Conservation (phyloP, 2,329 filamentous ascomycete species). For the Calonectria fujianensis region DNA sequence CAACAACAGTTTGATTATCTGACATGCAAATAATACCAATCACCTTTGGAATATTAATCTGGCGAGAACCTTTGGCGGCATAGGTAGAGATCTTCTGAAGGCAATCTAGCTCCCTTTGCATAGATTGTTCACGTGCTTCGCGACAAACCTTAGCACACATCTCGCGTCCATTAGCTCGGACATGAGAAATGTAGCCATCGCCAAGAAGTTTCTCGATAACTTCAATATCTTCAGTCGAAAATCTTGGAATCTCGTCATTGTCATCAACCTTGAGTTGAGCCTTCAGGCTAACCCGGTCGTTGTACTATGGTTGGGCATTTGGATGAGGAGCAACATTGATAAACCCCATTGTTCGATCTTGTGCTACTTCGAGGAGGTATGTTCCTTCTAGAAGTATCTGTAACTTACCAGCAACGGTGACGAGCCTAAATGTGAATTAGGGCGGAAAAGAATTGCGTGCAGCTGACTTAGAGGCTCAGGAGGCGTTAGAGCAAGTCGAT, state of each 20-base stretch:
- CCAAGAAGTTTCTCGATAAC: not conserved
- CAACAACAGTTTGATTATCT: not conserved
- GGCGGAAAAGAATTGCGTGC: not conserved
- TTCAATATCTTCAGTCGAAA: not conserved
- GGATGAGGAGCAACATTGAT: not conserved
- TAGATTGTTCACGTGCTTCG: not conserved
- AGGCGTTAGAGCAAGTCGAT: not conserved
- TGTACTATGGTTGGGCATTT: not conserved
- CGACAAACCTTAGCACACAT: not conserved
- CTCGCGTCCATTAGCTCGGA: not conserved
- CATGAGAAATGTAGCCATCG: not conserved
- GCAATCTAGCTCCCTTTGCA: not conserved
- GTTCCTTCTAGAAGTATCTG: not conserved
- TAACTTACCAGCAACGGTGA: not conserved
- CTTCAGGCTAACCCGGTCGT: not conserved
- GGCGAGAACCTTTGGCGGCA: not conserved
- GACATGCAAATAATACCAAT: not conserved
- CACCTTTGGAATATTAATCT: not conserved
- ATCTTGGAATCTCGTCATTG: not conserved
- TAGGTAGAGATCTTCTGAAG: not conserved
- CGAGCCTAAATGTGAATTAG: not conserved
- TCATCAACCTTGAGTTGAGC: not conserved
- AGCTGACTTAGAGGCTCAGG: not conserved
- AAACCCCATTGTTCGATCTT: not conserved
- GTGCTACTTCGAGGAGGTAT: not conserved